Conservation (phyloP, 495 filamentous ascomycete species). For the Neurospora sp. region DNA sequence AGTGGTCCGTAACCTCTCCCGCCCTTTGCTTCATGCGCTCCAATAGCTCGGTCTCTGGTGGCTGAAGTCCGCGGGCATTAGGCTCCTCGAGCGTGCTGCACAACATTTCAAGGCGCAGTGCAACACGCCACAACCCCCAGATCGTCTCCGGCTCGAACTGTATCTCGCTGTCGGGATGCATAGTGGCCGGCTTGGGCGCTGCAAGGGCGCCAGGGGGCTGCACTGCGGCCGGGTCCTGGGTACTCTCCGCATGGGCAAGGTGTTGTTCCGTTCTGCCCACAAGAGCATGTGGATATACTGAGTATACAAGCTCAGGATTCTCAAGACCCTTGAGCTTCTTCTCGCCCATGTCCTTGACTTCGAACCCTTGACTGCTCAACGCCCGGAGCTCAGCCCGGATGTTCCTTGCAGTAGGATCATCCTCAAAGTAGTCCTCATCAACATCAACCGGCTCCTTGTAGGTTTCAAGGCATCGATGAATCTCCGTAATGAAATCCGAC, state of each 20-base stretch:
- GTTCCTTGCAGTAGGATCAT: conserved; percentile 55
- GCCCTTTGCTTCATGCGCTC: conserved; percentile 74
- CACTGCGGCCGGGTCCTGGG: conserved; percentile 6
- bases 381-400: conserved; percentile 84
- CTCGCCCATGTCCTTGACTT: conserved; percentile 92
- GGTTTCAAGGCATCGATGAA: conserved; percentile 79
- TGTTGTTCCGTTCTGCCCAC: conserved; percentile 62
- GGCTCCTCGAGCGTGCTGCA: conserved; percentile 74
- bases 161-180: conserved; percentile 42
- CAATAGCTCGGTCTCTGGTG: conserved; percentile 70
- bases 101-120: conserved; percentile 81
- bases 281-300: conserved; percentile 83
- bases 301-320: conserved; percentile 90
- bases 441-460: conserved; percentile 64
- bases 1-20: conserved; percentile 78
- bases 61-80: conserved; percentile 43
- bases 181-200: conserved; percentile 33
- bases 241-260: conserved; percentile 40
- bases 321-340: conserved; percentile 92
- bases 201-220: conserved; percentile 19
- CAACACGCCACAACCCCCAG: conserved; percentile 85
- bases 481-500: conserved; percentile 90
- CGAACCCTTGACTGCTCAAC: conserved; percentile 85
- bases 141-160: conserved; percentile 71
- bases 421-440: conserved; percentile 59